Percentiles rank a stretch among this genome's conserved stretches.
These are phyloP conservation scores for Metschnikowia lunata DNA, from an alignment of 805 yeast species.

Conservation along the genomic window DNA sequence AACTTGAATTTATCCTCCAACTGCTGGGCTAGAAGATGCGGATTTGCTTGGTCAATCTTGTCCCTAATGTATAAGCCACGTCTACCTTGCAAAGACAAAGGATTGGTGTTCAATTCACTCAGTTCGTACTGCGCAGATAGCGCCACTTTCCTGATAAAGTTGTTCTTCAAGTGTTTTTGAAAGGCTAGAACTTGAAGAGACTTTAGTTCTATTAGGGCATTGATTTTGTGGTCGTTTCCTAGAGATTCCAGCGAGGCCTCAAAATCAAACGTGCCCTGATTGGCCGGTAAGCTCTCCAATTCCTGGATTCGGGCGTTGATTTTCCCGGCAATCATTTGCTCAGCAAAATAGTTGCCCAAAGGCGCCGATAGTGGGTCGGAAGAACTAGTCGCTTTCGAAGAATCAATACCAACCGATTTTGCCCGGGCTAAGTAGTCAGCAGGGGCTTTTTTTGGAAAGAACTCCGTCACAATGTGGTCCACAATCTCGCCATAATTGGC, in stretches of 20 bases:
- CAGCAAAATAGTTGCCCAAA: constrained; percentile 49
- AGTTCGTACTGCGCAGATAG: constrained; percentile 53
- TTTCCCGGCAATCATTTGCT: constrained; percentile 49
- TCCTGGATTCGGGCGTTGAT: constrained; percentile 56
- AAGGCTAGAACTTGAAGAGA: constrained; percentile 59
- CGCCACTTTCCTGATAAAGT: constrained; percentile 49
- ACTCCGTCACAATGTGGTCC: constrained; percentile 9
- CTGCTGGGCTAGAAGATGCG: constrained; percentile 71
- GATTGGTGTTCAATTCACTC: constrained; percentile 47
- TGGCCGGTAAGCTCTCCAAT: constrained; percentile 64
- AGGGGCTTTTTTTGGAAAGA: constrained; percentile 5
- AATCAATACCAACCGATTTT: constrained; percentile 34
- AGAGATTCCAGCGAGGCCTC: constrained; percentile 1
- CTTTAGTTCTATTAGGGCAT: constrained; percentile 66
- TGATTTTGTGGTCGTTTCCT: constrained; percentile 45
- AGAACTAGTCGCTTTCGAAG: constrained; percentile 19
- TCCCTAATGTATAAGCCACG: constrained; percentile 65
- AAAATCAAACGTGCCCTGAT: constrained; percentile 52
- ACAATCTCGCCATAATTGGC: constrained; percentile 19
- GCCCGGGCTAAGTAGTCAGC: constrained; percentile 30
- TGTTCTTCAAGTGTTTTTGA: constrained; percentile 67
- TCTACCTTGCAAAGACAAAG: constrained; percentile 61
- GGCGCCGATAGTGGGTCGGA: constrained; percentile 35
- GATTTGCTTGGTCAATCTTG: constrained; percentile 67
- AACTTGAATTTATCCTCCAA: constrained; percentile 66